Evolutionary conservation across 768 basidiomycete species (phyloP).

Genomic region (Tephrocybe rancida): DNA sequence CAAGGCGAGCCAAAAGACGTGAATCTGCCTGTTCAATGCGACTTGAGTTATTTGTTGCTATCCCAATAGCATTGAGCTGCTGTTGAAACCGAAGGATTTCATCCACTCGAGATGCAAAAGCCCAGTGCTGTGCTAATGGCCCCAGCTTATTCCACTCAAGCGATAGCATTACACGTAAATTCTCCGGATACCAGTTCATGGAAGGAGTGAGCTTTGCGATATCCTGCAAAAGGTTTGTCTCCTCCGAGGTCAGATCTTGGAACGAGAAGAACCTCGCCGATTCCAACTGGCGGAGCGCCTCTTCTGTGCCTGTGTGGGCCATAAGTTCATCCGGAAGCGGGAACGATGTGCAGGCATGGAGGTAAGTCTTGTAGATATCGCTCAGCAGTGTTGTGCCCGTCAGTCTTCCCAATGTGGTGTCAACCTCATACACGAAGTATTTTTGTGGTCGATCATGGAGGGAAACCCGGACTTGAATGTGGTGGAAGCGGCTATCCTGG

Average conservation of each 20-base stretch:
- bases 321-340: conserved; percentile 47
- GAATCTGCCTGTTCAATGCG: no score
- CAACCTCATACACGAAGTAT: conserved; percentile 31
- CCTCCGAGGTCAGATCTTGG: conserved; percentile 29
- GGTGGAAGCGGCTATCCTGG: conserved; percentile 9
- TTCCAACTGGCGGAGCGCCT: conserved; percentile 40
- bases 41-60: neutral
- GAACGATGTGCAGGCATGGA: conserved; percentile 48
- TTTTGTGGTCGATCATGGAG: conserved; percentile 6
- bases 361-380: conserved; percentile 38
- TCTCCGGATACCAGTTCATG: conserved; percentile 38
- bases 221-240: conserved; percentile 31
- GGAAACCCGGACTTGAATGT: conserved; percentile 24
- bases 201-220: conserved; percentile 36
- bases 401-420: conserved; percentile 33
- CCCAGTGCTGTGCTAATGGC: conserved; percentile 31
- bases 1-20: neutral
- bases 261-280: conserved; percentile 43
- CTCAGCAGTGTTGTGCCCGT: conserved; percentile 29
- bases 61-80: conserved; percentile 16
- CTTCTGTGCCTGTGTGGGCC: conserved; percentile 41
- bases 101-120: conserved; percentile 23
- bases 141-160: conserved; percentile 34
- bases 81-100: conserved; percentile 29
- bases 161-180: conserved; percentile 40